Percentiles rank a stretch among this genome's conserved stretches.
phyloP scores from a whole-genome alignment of 83 land plant species.

The Picea abies region DNA sequence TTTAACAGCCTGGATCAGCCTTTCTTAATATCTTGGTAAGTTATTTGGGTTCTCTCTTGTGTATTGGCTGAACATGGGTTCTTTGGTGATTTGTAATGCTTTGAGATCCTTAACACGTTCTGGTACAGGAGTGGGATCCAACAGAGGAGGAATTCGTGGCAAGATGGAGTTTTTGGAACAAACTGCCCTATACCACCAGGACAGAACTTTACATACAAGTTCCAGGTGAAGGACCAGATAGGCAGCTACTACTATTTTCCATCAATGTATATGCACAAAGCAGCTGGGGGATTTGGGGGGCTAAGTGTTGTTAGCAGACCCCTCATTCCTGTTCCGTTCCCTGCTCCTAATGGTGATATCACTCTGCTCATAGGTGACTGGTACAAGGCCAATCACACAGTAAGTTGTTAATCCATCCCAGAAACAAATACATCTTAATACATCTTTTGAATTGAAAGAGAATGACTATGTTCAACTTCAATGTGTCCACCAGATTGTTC shows the following conservation, averaged over 20 bases:
- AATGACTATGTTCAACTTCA: neutral
- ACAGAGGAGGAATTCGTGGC: conserved; percentile 52
- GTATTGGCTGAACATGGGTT: neutral
- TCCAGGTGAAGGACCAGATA: conserved; percentile 77
- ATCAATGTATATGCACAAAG: conserved; percentile 42
- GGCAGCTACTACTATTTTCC: conserved; percentile 55
- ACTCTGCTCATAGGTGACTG: conserved; percentile 69
- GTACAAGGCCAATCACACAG: conserved; percentile 49
- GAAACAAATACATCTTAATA: no score
- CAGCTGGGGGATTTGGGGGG: conserved; percentile 77
- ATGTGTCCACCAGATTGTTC: no score
- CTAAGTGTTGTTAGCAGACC: conserved; percentile 47
- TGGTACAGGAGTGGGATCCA: conserved; percentile 58
- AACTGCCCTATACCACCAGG: conserved; percentile 64
- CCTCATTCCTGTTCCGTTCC: conserved; percentile 62
- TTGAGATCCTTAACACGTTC: neutral
- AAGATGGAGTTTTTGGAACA: conserved; percentile 68
- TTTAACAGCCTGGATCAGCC: conserved; percentile 40
- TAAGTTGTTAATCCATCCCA: conserved; percentile 24
- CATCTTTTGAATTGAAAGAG: neutral
- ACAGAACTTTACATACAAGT: conserved; percentile 63
- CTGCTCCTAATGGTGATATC: conserved; percentile 59
- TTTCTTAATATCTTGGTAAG: conserved; percentile 33
- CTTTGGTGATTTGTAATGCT: neutral
- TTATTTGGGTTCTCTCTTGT: neutral